Percentiles rank a stretch among this genome's conserved stretches.
phyloP scores from a whole-genome alignment of 768 basidiomycete genomes.

The Boletus barrowsii region DNA sequence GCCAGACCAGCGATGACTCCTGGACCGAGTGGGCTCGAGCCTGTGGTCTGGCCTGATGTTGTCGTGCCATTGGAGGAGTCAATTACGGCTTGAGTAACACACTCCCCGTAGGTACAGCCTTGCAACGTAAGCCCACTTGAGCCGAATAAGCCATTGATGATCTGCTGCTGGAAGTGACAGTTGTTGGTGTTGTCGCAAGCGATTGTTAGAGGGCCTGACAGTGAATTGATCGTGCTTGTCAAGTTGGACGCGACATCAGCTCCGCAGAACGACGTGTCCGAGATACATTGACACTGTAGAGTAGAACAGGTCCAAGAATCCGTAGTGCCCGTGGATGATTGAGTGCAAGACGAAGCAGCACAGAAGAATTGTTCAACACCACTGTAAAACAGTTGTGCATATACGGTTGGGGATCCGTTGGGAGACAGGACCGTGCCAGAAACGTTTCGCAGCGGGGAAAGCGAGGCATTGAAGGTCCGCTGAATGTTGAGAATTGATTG shows the following conservation, averaged over 20 bases:
- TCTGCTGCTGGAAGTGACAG: conserved; percentile 76
- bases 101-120: conserved; percentile 85
- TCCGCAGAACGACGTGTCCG: conserved; percentile 75
- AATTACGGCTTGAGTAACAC: conserved; percentile 77
- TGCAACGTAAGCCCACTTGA: conserved; percentile 64
- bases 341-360: conserved; percentile 64
- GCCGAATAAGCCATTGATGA: conserved; percentile 72
- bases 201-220: conserved; percentile 65
- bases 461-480: conserved; percentile 64
- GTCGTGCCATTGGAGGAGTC: conserved; percentile 47
- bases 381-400: conserved; percentile 73
- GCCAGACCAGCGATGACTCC: conserved; percentile 92
- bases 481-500: conserved; percentile 73
- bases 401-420: conserved; percentile 54
- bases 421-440: conserved; percentile 35
- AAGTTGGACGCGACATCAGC: conserved; percentile 44
- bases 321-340: conserved; percentile 44
- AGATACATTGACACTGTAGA: conserved; percentile 71
- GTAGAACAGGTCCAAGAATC: conserved; percentile 68
- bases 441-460: conserved; percentile 53
- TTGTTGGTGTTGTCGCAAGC: conserved; percentile 58
- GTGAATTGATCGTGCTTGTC: conserved; percentile 58
- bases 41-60: conserved; percentile 21
- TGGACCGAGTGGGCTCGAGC: conserved; percentile 53
- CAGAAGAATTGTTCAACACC: conserved; percentile 91